A percentile compares a stretch with the other conserved stretches of the same genome.
phyloP scores from a whole-genome alignment of 208 protist genomes.

The Vickermania spadyakhi region DNA sequence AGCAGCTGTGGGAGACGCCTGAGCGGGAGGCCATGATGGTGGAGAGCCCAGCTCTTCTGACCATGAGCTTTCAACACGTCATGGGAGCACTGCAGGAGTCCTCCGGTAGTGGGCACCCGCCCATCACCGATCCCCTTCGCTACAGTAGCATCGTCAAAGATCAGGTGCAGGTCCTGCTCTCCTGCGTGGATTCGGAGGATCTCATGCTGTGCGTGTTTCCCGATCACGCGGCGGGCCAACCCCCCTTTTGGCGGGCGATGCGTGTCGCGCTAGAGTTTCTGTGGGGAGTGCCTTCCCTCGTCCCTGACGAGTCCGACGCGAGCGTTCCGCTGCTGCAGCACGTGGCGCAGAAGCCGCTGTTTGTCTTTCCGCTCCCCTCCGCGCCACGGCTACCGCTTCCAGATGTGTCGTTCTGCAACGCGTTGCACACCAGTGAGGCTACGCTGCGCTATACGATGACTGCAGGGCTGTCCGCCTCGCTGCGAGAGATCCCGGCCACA shows the following conservation, averaged over 20 bases:
- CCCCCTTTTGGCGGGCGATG: background rate
- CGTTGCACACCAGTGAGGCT: background rate
- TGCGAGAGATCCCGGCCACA: background rate
- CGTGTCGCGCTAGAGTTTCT: slow-evolving; percentile 1
- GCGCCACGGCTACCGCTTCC: background rate
- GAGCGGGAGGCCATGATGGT: slow-evolving; percentile 37
- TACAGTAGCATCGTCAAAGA: background rate
- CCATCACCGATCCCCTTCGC: background rate
- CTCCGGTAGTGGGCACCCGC: slow-evolving; percentile 3
- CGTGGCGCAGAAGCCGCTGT: background rate
- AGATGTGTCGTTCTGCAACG: background rate
- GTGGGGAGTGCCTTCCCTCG: background rate
- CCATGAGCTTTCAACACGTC: slow-evolving; percentile 56
- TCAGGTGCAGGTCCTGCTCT: background rate
- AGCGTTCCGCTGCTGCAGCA: no score
- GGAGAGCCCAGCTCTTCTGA: slow-evolving; percentile 59
- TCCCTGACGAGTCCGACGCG: no score
- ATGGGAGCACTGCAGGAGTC: slow-evolving; percentile 19
- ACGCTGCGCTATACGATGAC: background rate
- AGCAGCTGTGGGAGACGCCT: slow-evolving; percentile 37
- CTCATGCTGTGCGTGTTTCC: background rate
- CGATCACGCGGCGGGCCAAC: background rate
- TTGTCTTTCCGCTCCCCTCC: background rate
- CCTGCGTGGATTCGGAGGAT: background rate
- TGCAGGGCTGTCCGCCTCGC: background rate